Evolutionary conservation across 352 stramenopile genomes (phyloP).

Genomic region (Phytophthora pini): DNA sequence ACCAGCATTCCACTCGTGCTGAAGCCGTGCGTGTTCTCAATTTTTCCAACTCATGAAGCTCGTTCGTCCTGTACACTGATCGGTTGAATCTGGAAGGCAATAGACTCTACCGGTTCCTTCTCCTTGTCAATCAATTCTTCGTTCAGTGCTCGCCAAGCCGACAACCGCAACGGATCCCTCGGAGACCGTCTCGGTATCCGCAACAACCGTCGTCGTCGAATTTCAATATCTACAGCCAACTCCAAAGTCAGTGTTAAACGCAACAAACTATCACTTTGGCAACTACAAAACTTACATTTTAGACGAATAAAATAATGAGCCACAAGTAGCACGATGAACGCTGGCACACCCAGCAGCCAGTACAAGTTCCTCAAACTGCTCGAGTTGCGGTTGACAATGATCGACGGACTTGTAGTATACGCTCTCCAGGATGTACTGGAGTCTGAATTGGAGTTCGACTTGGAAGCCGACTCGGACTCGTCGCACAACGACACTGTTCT

Average conservation of each 20-base stretch:
- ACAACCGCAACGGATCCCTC: constrained; percentile 30
- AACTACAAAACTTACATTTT: constrained; percentile 19
- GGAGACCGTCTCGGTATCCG: constrained; percentile 30
- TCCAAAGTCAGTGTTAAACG: neutral
- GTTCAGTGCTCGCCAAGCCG: constrained; percentile 38
- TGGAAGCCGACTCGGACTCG: constrained; percentile 14
- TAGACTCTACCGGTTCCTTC: constrained; percentile 22
- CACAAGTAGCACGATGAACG: constrained; percentile 23
- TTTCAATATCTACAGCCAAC: constrained; percentile 22
- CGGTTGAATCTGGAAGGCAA: constrained; percentile 21
- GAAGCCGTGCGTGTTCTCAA: neutral
- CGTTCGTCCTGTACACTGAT: constrained; percentile 19
- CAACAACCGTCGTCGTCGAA: constrained; percentile 11
- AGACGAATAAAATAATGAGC: constrained; percentile 30
- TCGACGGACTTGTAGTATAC: constrained; percentile 28
- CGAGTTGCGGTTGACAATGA: constrained; percentile 21
- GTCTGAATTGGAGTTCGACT: neutral
- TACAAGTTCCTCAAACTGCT: constrained; percentile 24
- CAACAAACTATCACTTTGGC: neutral
- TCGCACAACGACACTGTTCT: constrained; percentile 28
- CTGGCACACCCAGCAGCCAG: constrained; percentile 22
- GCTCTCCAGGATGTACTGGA: constrained; percentile 17
- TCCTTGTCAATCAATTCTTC: constrained; percentile 46
- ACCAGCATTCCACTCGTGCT: constrained; percentile 19
- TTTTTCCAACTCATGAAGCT: neutral